Base-by-base conservation (phyloP, 352 stramenopile genomes). In the Globisporangium mamillatum region DNA sequence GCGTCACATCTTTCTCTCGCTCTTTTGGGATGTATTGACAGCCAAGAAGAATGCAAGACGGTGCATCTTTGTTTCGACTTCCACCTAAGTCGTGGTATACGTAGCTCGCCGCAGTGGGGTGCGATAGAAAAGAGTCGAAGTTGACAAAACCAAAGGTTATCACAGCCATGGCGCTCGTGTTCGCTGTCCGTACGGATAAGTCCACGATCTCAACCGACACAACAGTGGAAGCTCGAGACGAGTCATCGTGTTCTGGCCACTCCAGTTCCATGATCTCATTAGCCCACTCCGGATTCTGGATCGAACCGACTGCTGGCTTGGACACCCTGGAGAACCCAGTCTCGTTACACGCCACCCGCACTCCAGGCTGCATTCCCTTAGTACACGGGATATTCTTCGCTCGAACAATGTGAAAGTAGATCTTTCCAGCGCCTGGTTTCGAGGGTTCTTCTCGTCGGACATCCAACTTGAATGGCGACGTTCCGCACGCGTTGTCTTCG, bases 151-250 rank as follows among this genome's bases (percentile, higher is more conserved):
- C 75, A 48, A 84, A 84, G 3, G 72, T 75, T 32, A 81, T 46
- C 1, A 84, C 75, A 6, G 77, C 72, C 25, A 80, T 60, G 1
- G 75, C 68, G 12, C 75, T 77, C 2, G 60, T 46, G 36, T 81
- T 81, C 22, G 72, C 70, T 29, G 77, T 80, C 4, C 77, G 67
- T 4, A 80, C 72, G 0, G 77, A 73, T 0, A 85, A 32, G 59
- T 88, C 77, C 8, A 88, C 74, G 25, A 88, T 67, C 20, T 88
- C 76, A 14, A 88, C 29, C 4, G 66, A 66, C 1, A 83, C 20
- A 8, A 48, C 52, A 4, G n/a, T 29, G 27, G 61, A 32, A 3
- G 29, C 10, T 46, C 24, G 22, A 1, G 7, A 32, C 6, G 12
- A 41, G 7, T 25, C 18, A 1, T 59, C 14, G 10, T 32, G 34